Conservation (phyloP, 352 stramenopile species). For the Globisporangium cylindrosporum region DNA sequence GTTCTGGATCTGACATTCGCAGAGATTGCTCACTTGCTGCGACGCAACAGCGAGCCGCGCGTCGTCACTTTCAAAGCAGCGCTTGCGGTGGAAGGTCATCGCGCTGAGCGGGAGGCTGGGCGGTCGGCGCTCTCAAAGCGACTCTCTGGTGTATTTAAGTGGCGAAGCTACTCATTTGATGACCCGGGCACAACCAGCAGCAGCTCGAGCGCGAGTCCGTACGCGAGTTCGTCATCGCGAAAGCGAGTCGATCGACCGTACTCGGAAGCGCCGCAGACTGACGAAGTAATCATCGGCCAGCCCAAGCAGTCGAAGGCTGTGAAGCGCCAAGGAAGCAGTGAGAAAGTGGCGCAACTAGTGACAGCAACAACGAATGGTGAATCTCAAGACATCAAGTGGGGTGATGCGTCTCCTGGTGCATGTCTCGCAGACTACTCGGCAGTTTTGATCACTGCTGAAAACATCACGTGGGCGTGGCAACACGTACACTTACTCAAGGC, state of each 20-base stretch:
- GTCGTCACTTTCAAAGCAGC: slow-evolving; percentile 61
- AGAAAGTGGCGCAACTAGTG: neutral
- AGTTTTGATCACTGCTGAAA: slow-evolving; percentile 40
- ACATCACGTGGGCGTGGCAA: slow-evolving; percentile 70
- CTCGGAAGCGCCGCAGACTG: neutral
- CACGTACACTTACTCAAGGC: slow-evolving; percentile 65
- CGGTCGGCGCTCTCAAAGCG: slow-evolving; percentile 38
- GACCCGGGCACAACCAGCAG: slow-evolving; percentile 13
- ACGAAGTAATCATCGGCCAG: neutral
- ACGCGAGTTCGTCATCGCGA: slow-evolving; percentile 23
- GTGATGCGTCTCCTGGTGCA: slow-evolving; percentile 5
- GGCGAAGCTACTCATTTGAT: slow-evolving; percentile 31
- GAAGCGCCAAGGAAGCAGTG: neutral
- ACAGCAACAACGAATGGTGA: neutral
- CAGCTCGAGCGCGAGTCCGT: slow-evolving; percentile 24
- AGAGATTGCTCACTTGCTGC: slow-evolving; percentile 60
- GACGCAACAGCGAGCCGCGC: slow-evolving; percentile 39
- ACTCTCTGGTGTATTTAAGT: slow-evolving; percentile 49
- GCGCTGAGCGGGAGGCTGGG: slow-evolving; percentile 9
- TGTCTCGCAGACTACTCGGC: slow-evolving; percentile 57
- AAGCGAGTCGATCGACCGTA: slow-evolving; percentile 12
- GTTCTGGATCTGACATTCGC: slow-evolving; percentile 53
- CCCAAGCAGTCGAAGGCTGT: neutral
- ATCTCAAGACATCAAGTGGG: slow-evolving; percentile 17
- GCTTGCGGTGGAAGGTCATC: slow-evolving; percentile 35